A percentile compares a stretch with the other conserved stretches of the same genome.
Conservation (phyloP, 495 filamentous ascomycete genomes). For the Lichina pygmaea region DNA sequence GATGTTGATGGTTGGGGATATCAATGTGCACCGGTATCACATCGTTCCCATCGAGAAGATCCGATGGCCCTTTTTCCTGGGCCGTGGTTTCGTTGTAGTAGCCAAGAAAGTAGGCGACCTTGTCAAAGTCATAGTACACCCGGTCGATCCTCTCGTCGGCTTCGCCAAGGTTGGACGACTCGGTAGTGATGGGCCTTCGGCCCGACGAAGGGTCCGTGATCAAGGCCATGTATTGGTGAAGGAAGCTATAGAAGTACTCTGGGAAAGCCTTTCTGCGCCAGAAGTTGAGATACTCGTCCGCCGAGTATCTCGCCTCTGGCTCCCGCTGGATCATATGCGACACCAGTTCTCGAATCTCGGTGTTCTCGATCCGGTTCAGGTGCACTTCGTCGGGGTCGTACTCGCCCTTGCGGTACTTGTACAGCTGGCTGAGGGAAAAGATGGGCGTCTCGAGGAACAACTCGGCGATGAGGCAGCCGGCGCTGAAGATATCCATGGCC, state of each 20-base stretch:
- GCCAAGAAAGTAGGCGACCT: conserved; percentile 80
- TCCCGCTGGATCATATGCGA: conserved; percentile 88
- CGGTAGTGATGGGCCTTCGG: conserved; percentile 31
- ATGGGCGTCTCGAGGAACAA: conserved; percentile 88
- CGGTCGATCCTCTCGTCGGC: conserved; percentile 83
- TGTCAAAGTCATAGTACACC: conserved; percentile 86
- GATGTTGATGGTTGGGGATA: conserved; percentile 59
- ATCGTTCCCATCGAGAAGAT: conserved; percentile 14
- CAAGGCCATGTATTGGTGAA: conserved; percentile 13
- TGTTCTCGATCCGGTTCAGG: conserved; percentile 66
- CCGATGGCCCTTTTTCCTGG: conserved; percentile 1
- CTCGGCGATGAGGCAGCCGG: conserved; percentile 91
- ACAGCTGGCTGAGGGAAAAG: conserved; percentile 78
- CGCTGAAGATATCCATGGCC: conserved; percentile 99
- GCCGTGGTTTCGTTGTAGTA: conserved; percentile 22
- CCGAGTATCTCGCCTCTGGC: conserved; percentile 72
- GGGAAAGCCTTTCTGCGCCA: conserved; percentile 50
- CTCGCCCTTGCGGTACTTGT: conserved; percentile 74
- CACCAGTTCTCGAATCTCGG: conserved; percentile 63
- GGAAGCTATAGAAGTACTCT: conserved; percentile 5
- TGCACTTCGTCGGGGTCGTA: conserved; percentile 67
- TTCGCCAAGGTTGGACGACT: conserved; percentile 41
- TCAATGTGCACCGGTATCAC: conserved; percentile 62
- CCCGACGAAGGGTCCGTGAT: conserved; percentile 85
- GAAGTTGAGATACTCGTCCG: conserved; percentile 81